Evolutionary conservation across 495 filamentous ascomycete species (phyloP), one percentile per base, ranked within the genome.

Genomic region (Aspergillus diversus): DNA sequence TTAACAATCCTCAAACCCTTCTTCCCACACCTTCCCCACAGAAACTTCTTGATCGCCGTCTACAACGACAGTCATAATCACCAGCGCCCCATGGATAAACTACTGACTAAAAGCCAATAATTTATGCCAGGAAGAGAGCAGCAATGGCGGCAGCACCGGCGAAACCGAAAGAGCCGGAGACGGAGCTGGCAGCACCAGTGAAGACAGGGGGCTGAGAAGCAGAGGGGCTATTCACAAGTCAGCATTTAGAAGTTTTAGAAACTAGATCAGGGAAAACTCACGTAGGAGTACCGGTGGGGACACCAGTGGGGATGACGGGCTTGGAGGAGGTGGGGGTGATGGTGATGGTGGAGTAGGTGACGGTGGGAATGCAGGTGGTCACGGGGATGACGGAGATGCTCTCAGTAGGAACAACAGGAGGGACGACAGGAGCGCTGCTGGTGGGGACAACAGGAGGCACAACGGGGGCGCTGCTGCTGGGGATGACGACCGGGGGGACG

Each of bases 41-140:
- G 65, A 69, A 60, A 69, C 69, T 50, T 57, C 35, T 42, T 32
- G 47, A 42, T 48, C 43, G 55, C 59, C 33, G 34, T 55, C 57
- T 54, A 61, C 56, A 47, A 51, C 54, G 60, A 63, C 39, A 42
- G 55, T 53, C 64, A 53, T 8, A 50, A 63, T 39, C 59, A 66
- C 69, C 47, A 71, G 57, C 51, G 57, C 59, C 53, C 57, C 59
- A 60, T 35, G 63, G 65, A 54, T 69, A 71, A 57, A 68, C 64
- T 72, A 69, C 67, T 61, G 57, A 68, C 67, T 73, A 63, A 62
- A 69, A 75, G 55, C 43, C 46, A 48, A 70, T 65, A 70, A 69
- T 80, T 76, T 84, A 84, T 70, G 78, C 81, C 69, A 85, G 68
- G 77, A 85, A 76, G 77, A 83, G 73, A 72, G 81, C 82, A 48